Base-by-base conservation (phyloP, 495 filamentous ascomycete species). In the Penicillium mononematosum region DNA sequence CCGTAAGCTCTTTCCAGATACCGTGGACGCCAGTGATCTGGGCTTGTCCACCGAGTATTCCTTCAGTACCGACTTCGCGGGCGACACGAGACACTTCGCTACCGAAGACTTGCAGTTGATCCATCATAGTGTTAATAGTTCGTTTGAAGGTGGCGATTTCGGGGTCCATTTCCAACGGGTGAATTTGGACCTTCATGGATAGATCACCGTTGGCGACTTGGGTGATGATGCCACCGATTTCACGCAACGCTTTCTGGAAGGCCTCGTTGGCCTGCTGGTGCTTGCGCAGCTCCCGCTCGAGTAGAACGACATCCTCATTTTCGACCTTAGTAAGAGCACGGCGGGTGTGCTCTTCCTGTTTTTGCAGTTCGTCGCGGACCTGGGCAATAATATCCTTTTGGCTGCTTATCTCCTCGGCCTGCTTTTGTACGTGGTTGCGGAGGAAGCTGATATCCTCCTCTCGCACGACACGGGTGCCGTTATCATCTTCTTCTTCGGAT, bases 131-230 rank as follows among this genome's bases (percentile, higher is more conserved):
- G 67, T 99, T 99, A 77, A 80, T 87, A 16, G 92, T 97, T 54
- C 90, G 86, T 78, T 99, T 99, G 82, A 99, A 99, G 5, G 88
- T 93, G n/a, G 90, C 91, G 65, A 99, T 99, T 79, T 99, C 95
- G 1, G 94, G 92, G 80, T 99, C 94, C 89, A 97, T 94, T 74
- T 99, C 94, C 63, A 92, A 84, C 8, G 89, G 89, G 69, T 98
- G 93, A 63, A 99, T 94, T 45, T 92, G 85, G 50, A 98, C 95
- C 75, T 98, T 98, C 82, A 96, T 96, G 70, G 91, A 96, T 50
- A 99, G 79, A 68, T 99, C 94, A 75, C 94, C 94, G 59, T 92
- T 90, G 50, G 94, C 94, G 43, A 97, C 94, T 56, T 91, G 91
- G 5, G 91, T 96, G 65, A 97, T 91, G 60, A 99, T 98, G 60